These are phyloP conservation scores for Chytriomyces hyalinus DNA, from an alignment of 192 early-diverging fungal species.

Conservation along the genomic window DNA sequence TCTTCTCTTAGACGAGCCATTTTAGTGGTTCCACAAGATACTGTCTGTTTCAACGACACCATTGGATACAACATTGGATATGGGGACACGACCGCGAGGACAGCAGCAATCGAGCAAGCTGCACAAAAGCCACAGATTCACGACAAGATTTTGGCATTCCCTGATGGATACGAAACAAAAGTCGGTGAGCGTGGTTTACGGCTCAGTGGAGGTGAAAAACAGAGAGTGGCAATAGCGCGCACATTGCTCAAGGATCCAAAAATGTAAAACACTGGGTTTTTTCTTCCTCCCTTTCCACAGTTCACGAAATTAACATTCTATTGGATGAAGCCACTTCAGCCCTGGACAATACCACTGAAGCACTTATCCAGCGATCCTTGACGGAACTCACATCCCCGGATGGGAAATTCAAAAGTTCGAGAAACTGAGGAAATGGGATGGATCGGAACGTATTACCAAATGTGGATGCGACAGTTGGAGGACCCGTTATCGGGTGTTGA, in stretches of 20 bases:
- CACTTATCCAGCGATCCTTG: conserved; percentile 85
- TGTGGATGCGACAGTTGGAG: conserved; percentile 90
- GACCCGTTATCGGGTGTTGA: conserved; percentile 28
- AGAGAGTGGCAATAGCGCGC: conserved; percentile 83
- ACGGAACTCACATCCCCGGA: conserved; percentile 67
- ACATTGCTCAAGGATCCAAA: conserved; percentile 74
- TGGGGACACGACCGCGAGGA: conserved; percentile 23
- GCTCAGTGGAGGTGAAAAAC: conserved; percentile 92
- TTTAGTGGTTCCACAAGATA: conserved; percentile 93
- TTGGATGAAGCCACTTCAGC: conserved; percentile 95
- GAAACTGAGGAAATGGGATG: conserved; percentile 30
- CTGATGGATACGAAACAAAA: conserved; percentile 67
- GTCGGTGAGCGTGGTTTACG: conserved; percentile 67
- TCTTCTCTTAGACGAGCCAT: conserved; percentile 78
- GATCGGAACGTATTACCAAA: conserved; percentile 79
- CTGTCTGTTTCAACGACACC: conserved; percentile 95
- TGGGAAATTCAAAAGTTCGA: conserved; percentile 39
- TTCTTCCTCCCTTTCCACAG: no score
- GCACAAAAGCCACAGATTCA: conserved; percentile 83
- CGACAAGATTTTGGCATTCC: conserved; percentile 75
- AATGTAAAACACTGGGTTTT: conserved; percentile 19
- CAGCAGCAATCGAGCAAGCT: conserved; percentile 64
- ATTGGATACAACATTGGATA: conserved; percentile 95
- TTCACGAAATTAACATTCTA: conserved; percentile 63
- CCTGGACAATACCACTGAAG: conserved; percentile 80